Evolutionary conservation across 495 filamentous ascomycete genomes (phyloP), one percentile per base, ranked within the genome.

Genomic region (Evernia prunastri): DNA sequence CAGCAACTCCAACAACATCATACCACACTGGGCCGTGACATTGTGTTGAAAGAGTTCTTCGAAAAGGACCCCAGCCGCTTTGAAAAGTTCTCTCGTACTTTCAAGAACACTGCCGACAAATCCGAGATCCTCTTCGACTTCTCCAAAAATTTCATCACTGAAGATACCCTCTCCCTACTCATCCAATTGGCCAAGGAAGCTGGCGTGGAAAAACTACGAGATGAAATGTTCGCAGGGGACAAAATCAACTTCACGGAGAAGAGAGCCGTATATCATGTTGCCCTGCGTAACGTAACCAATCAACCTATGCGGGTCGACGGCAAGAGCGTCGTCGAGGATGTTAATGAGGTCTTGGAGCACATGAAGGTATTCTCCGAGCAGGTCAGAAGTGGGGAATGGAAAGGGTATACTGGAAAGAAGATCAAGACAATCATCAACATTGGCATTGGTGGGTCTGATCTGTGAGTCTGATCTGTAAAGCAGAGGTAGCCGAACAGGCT

Each of bases 211-310:
- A 81, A 93, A 80, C 89, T 97, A 66, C 87, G 92, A 43, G 94
- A 97, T 86, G 87, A 84, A 63, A 96, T 97, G 93, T 98, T 98
- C 77, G 86, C 84, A 42, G 94, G 94, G 68, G 89, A 97, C 73
- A 91, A 93, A 83, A 97, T 98, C 82, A 98, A 98, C 84, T 96
- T 96, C 80, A 98, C 94, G 53, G 94, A 98, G 82, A 80, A 94
- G 70, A 86, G 95, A 62, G 94, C 94, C 67, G 94, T 98, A 66
- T 96, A 96, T 80, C 94, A 97, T 77, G 85, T 87, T 69, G 95
- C 95, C 51, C 79, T 98, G 72, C 88, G 94, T 73, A 98, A 98
- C 74, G 84, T 88, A 62, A 81, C 82, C 72, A 90, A 89, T 72
- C 79, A 88, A 82, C 82, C 87, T 57, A 95, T 98, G 90, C 78